Percentiles rank a stretch among this genome's conserved stretches.
Conservation (phyloP, 2,329 filamentous ascomycete species). For the Biscogniauxia mediterranea region DNA sequence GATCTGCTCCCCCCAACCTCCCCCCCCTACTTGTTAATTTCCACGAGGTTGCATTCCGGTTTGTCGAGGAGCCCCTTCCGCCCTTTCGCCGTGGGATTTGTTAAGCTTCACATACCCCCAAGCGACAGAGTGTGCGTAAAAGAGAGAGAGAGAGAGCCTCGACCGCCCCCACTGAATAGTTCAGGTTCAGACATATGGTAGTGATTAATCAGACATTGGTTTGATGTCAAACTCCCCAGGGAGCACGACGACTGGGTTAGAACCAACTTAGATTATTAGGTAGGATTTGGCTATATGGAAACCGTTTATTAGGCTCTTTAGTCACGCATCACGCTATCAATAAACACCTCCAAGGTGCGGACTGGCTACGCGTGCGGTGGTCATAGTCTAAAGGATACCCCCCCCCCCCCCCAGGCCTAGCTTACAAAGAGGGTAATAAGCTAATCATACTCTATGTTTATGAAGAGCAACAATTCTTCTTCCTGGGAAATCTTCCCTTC, state of each 20-base stretch:
- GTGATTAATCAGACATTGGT: background rate
- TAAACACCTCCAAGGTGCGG: too few relatives aligned
- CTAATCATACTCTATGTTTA: background rate
- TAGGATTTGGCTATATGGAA: background rate
- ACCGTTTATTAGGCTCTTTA: background rate
- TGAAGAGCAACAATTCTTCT: background rate
- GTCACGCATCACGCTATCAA: background rate
- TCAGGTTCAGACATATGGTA: background rate
- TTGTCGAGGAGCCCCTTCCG: background rate
- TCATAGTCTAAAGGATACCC: background rate
- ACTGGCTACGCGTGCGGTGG: background rate
- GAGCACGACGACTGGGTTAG: background rate
- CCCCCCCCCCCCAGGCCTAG: background rate
- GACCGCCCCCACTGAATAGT: background rate
- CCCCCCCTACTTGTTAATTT: background rate
- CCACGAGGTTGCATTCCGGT: background rate
- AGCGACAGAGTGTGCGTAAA: background rate
- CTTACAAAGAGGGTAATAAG: background rate
- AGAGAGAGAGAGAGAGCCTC: too few relatives aligned
- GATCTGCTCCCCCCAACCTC: background rate
- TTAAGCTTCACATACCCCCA: background rate
- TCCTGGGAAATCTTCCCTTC: background rate
- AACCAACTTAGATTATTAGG: background rate
- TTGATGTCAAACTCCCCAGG: too few relatives aligned
- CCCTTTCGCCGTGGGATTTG: background rate